Evolutionary conservation across 306 rosid species (phyloP).

Genomic region (Dryas drummondii): DNA sequence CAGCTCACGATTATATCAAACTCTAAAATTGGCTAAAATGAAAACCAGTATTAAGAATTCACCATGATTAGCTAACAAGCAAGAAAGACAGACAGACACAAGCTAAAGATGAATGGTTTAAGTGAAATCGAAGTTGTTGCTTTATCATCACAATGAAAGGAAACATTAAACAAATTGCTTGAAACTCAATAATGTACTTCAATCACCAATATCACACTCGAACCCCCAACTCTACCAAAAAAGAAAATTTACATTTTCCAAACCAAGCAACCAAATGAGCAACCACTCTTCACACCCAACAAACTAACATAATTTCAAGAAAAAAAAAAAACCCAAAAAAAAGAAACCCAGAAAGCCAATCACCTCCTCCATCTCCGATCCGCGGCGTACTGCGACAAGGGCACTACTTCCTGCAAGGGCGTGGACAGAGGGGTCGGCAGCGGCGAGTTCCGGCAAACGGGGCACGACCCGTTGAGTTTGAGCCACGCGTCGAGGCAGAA

Average conservation of each 20-base stretch:
- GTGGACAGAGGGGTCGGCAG: conserved; percentile 84
- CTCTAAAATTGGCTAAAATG: not conserved
- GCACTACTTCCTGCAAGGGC: conserved; percentile 87
- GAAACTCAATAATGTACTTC: not conserved
- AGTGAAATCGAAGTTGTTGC: not conserved
- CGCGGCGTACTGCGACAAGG: conserved; percentile 68
- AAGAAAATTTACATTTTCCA: conserved; percentile 17
- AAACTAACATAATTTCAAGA: not conserved
- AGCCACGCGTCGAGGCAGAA: conserved; percentile 88
- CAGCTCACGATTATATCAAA: not conserved
- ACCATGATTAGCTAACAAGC: not conserved
- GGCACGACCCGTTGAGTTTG: conserved; percentile 90
- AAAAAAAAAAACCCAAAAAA: not conserved
- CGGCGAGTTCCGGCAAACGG: conserved; percentile 92
- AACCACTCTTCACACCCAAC: not conserved
- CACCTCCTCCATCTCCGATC: conserved; percentile 64
- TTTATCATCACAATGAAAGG: not conserved
- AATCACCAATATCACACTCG: conserved; percentile 18
- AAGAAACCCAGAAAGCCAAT: conserved; percentile 6
- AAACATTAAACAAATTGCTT: not conserved
- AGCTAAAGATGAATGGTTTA: not conserved
- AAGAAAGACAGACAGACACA: not conserved
- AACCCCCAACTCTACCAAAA: not conserved
- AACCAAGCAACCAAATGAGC: not conserved
- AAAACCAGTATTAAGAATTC: not conserved